Percentiles rank a stretch among this genome's conserved stretches.
Evolutionary conservation across 208 protist genomes (phyloP).

Genomic region (Leishmania arabica): DNA sequence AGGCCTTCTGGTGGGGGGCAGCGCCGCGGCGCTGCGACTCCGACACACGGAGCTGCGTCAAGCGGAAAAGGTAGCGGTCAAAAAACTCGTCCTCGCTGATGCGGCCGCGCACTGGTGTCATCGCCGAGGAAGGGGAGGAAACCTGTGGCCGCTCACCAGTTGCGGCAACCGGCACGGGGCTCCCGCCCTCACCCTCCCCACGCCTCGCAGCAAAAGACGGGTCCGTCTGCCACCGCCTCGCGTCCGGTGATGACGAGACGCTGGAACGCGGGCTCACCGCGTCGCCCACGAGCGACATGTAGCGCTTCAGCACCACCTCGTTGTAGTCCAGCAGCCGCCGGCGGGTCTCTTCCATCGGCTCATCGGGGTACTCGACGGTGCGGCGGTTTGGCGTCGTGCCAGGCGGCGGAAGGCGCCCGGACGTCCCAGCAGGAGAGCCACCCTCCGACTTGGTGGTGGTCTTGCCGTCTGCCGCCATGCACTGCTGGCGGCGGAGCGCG

Average conservation of each 20-base stretch:
- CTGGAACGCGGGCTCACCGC: constrained; percentile 40
- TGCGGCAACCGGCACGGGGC: neutral
- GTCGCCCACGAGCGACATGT: constrained; percentile 57
- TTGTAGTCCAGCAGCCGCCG: constrained; percentile 75
- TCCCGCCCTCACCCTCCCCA: neutral
- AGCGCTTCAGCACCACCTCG: constrained; percentile 55
- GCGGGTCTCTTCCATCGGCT: constrained; percentile 42
- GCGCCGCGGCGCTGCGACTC: constrained; percentile 32
- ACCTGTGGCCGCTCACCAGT: neutral
- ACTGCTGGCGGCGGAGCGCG: constrained; percentile 12
- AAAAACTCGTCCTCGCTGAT: constrained; percentile 79
- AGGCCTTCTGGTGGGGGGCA: neutral
- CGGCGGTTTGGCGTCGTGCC: constrained; percentile 20
- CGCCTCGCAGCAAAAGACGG: neutral
- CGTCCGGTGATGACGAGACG: constrained; percentile 21
- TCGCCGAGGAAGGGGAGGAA: neutral
- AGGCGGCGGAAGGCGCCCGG: neutral
- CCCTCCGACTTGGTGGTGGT: neutral
- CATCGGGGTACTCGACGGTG: constrained; percentile 30
- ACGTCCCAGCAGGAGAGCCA: neutral
- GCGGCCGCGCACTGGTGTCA: neutral
- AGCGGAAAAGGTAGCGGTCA: constrained; percentile 86
- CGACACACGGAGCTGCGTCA: constrained; percentile 65
- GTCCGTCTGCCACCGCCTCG: neutral
- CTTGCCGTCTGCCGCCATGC: neutral